Evolutionary conservation across 306 rosid genomes (phyloP), one percentile per base, ranked within the genome.

Genomic region (Vigna trinervia): DNA sequence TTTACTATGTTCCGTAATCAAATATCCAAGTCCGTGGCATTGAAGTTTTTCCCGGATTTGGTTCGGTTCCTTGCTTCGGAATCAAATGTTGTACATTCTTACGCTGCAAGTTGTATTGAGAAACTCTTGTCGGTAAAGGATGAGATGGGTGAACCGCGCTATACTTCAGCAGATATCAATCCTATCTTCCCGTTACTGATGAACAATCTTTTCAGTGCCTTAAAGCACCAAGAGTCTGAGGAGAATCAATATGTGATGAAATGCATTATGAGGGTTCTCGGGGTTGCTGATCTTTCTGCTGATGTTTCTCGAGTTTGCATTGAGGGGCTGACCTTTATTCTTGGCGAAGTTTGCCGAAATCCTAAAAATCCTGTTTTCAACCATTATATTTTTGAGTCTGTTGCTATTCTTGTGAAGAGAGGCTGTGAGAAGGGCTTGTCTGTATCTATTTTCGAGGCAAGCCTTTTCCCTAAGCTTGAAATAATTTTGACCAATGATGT

Each of bases 181-280:
- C 92, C 97, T 2, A 9, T 86, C 77, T 90, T 92, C 36, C 58
- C 77, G 11, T 78, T 56, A 79, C 87, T 92, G 83, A 92, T 95
- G 99, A 88, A 73, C 71, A 89, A 89, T 74, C 99, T 95, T 70
- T 95, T 95, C 68, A 86, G 69, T 78, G 90, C 97, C 74, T 84
- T 95, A 47, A 90, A 88, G 85, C 75, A 88, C 83, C 89, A 89
- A 36, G 99, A 95, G 71, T 95, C 97, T 1, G 99, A 92, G 78
- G 99, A 95, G 81, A 95, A 92, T 81, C 99, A 92, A 12, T 95
- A 95, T 73, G 76, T 95, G 56, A 95, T 92, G 99, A 92, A 95
- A 81, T 90, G 99, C 85, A 88, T 95, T 79, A 92, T 92, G 97
- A 84, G 99, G 77, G 97, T 92, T 81, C 97, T 95, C 34, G 97